These are phyloP conservation scores for Fusarium nodosum DNA, from an alignment of 2,329 filamentous ascomycete species.

Conservation along the genomic window DNA sequence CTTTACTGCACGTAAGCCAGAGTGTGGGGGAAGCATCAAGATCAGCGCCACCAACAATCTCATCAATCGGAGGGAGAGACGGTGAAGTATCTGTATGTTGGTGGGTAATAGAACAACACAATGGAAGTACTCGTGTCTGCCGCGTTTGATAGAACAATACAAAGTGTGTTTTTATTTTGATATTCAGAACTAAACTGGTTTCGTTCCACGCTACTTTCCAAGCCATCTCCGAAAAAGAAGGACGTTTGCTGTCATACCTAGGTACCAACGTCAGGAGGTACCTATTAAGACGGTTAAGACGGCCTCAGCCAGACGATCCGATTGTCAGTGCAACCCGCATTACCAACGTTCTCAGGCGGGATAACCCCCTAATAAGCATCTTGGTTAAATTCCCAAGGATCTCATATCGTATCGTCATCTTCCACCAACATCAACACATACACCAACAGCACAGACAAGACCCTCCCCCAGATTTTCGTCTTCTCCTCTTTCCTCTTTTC, in stretches of 20 bases:
- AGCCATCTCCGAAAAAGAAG: conserved; percentile 22
- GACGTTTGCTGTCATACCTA: conserved; percentile 13
- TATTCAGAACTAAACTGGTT: conserved; percentile 1
- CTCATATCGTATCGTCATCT: neutral
- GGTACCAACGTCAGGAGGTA: neutral
- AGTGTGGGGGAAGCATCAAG: neutral
- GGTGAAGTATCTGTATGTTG: neutral
- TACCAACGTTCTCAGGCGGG: neutral
- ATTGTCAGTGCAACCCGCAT: neutral
- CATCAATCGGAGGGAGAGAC: too few species aligned
- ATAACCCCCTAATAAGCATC: neutral
- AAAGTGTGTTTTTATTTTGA: neutral
- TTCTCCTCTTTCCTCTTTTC: neutral
- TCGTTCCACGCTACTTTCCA: neutral
- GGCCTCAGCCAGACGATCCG: neutral
- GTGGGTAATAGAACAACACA: neutral
- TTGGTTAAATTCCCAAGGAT: neutral
- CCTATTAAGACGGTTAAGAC: conserved; percentile 13
- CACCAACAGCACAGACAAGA: conserved; percentile 15
- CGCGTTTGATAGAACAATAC: neutral
- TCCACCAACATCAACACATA: neutral
- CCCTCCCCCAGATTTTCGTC: conserved; percentile 29
- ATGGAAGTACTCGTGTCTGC: neutral
- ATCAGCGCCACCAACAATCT: conserved; percentile 1
- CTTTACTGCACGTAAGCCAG: neutral